These are phyloP conservation scores for Euphorbia tirucalli DNA, from an alignment of 345 rosid genomes.

Conservation along the genomic window DNA sequence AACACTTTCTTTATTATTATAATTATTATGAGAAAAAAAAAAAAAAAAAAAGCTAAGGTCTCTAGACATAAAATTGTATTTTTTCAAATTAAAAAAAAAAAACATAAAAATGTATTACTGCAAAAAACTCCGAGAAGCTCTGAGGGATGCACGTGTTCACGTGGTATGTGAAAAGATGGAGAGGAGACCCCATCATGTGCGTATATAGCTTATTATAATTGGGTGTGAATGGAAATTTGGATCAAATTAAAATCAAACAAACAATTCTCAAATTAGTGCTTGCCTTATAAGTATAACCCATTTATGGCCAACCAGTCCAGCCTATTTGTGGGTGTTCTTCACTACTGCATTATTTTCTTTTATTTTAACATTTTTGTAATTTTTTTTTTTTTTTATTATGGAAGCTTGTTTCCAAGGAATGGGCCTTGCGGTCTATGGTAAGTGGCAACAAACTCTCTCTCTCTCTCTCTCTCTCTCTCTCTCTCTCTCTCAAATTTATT, in stretches of 20 bases:
- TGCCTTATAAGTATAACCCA: no score
- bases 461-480: no score
- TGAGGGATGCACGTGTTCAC: conserved; percentile 52
- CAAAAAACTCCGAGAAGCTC: conserved; percentile 5
- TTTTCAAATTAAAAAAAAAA: not conserved
- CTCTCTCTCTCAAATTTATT: no score
- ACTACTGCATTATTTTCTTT: not conserved
- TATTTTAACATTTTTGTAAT: not conserved
- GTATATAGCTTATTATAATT: not conserved
- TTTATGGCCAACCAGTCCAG: conserved; percentile 11
- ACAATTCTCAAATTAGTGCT: not conserved
- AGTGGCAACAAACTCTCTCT: no score
- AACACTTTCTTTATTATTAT: no score
- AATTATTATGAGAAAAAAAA: no score
- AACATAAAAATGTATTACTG: no score
- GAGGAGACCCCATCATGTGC: conserved; percentile 42
- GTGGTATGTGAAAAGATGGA: conserved; percentile 25
- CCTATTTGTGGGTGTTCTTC: conserved; percentile 4
- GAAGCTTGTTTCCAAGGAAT: no score
- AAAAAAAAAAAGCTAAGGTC: not conserved
- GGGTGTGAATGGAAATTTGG: no score
- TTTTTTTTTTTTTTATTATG: not conserved
- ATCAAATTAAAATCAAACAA: not conserved
- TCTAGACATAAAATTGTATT: not conserved
- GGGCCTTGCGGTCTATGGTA: no score